A percentile compares a stretch with the other conserved stretches of the same genome.
Conservation (phyloP, 2,329 filamentous ascomycete genomes). For the Dryadomyces sulphureus region DNA sequence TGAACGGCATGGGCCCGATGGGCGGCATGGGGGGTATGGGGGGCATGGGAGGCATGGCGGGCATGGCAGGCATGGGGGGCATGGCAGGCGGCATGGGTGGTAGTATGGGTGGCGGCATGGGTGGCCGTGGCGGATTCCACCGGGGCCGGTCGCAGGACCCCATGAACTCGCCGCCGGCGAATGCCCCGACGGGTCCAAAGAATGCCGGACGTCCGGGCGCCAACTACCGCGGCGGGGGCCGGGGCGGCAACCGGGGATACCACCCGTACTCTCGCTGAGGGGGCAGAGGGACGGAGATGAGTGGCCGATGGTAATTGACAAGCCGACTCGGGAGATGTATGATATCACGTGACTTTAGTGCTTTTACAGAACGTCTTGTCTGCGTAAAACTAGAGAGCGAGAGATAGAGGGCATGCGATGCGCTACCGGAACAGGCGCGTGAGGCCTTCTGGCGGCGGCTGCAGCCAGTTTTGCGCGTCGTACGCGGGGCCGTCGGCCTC, state of each 20-base stretch:
- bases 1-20: constrained; percentile 38
- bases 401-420: not conserved
- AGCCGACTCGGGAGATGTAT: not conserved
- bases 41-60: constrained; percentile 39
- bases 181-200: constrained; percentile 88
- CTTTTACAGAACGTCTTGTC: not conserved
- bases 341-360: not conserved
- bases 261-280: constrained; percentile 50
- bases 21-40: constrained; percentile 32
- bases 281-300: not conserved
- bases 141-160: constrained; percentile 23
- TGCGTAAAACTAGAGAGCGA: not conserved
- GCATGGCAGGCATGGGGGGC: too few species aligned
- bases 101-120: constrained; percentile 17
- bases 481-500: constrained; percentile 57
- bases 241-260: constrained; percentile 46
- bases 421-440: constrained; percentile 41
- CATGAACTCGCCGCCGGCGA: constrained; percentile 52
- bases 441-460: constrained; percentile 69
- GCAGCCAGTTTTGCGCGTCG: constrained; percentile 84
- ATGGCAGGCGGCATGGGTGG: constrained; percentile 22
- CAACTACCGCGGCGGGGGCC: constrained; percentile 81
- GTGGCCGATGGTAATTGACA: not conserved
- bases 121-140: constrained; percentile 20
- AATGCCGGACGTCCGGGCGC: constrained; percentile 84